A percentile compares a stretch with the other conserved stretches of the same genome.
These are phyloP conservation scores for Eucalyptus lansdowneana DNA, from an alignment of 345 rosid genomes.

Conservation along the genomic window DNA sequence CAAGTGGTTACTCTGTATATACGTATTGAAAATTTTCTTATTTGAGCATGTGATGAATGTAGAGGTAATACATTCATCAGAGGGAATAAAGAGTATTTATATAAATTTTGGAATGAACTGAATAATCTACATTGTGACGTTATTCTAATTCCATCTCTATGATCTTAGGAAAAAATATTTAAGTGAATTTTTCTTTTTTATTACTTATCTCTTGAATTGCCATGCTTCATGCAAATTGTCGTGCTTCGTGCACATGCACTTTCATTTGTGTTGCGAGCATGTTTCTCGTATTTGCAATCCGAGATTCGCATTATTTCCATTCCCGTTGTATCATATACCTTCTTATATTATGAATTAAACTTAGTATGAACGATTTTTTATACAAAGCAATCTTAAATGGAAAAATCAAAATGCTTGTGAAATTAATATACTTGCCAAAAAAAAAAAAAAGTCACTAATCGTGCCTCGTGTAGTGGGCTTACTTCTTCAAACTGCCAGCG, in stretches of 20 bases:
- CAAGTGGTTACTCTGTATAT: neutral
- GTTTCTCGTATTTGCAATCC: neutral
- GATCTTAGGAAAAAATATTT: neutral
- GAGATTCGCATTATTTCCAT: neutral
- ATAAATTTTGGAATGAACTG: neutral
- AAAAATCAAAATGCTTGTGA: neutral
- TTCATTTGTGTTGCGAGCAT: fast-evolving
- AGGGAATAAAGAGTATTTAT: neutral
- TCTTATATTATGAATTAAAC: too few species aligned
- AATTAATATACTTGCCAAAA: neutral
- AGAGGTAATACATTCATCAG: neutral
- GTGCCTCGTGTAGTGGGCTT: neutral
- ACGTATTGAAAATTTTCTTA: neutral
- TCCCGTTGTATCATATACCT: too few species aligned
- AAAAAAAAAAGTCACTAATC: too few species aligned
- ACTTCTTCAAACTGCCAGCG: neutral
- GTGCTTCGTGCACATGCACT: neutral
- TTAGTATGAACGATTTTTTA: too few species aligned
- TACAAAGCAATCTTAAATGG: neutral
- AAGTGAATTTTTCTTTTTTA: neutral
- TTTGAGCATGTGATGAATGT: neutral
- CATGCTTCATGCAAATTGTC: too few species aligned
- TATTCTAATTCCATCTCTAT: too few species aligned
- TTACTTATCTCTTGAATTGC: neutral
- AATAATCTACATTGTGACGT: neutral